phyloP scores from a whole-genome alignment of 2,329 filamentous ascomycete genomes.

The Fusarium udum region DNA sequence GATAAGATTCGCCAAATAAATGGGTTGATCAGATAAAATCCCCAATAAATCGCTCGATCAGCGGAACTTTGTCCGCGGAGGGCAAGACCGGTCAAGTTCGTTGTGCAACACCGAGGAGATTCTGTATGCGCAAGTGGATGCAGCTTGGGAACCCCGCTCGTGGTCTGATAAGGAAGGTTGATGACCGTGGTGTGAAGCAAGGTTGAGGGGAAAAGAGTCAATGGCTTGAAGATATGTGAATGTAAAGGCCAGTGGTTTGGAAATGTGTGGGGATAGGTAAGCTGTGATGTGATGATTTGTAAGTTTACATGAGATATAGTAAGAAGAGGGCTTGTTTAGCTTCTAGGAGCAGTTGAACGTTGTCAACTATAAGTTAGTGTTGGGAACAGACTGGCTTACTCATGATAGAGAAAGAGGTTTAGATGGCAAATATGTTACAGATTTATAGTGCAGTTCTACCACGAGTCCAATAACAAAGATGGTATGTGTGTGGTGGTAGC shows the following conservation, averaged over 20 bases:
- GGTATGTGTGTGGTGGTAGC: not conserved
- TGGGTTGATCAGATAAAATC: not conserved
- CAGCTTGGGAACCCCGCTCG: not conserved
- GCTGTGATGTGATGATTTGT: not conserved
- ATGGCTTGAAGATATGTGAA: not conserved
- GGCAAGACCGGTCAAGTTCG: not conserved
- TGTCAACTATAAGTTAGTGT: not conserved
- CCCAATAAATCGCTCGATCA: not conserved
- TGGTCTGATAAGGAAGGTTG: not conserved
- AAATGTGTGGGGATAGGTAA: not conserved
- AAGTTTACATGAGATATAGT: not conserved
- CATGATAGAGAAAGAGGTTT: not conserved
- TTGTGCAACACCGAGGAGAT: not conserved
- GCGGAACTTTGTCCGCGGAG: not conserved
- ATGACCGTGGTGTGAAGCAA: not conserved
- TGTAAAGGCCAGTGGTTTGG: not conserved
- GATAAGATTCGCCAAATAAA: not conserved
- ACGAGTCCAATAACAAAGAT: not conserved
- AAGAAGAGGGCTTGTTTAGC: not conserved
- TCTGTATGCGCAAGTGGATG: not conserved
- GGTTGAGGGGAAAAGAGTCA: not conserved
- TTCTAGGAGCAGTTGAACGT: not conserved
- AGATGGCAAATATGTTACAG: not conserved
- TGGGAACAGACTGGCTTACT: not conserved
- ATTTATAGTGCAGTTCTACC: fast-evolving